Conservation (phyloP, 352 stramenopile genomes). For the Phytophthora ohioensis region DNA sequence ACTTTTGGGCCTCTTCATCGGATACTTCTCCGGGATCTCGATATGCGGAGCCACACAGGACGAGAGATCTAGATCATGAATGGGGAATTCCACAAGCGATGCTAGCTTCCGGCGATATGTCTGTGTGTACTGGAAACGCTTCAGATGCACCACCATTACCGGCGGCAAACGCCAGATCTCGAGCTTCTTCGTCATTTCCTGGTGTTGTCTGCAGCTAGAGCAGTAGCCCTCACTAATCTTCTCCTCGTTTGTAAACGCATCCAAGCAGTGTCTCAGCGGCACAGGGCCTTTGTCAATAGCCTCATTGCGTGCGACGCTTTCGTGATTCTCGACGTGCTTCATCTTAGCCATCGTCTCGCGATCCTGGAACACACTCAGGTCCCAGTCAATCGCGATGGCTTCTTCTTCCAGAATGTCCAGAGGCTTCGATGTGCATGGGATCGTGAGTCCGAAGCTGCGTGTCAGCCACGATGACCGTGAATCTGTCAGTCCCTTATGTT, state of each 20-base stretch:
- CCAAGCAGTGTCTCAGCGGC: conserved; percentile 79
- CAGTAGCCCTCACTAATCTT: conserved; percentile 96
- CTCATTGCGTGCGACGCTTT: conserved; percentile 86
- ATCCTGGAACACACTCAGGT: conserved; percentile 86
- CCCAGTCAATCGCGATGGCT: conserved; percentile 89
- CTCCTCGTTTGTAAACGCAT: conserved; percentile 88
- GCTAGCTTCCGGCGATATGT: conserved; percentile 89
- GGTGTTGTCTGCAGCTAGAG: conserved; percentile 95
- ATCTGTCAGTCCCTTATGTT: conserved; percentile 86
- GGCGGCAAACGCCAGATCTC: conserved; percentile 97
- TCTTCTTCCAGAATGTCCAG: conserved; percentile 89
- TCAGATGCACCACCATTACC: conserved; percentile 99
- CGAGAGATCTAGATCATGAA: conserved; percentile 95
- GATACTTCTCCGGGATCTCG: conserved; percentile 84
- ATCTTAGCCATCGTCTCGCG: conserved; percentile 85
- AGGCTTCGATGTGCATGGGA: conserved; percentile 78
- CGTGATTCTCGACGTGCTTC: conserved; percentile 85
- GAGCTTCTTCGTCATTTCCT: conserved; percentile 98
- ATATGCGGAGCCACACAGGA: conserved; percentile 88
- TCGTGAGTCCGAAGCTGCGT: conserved; percentile 82
- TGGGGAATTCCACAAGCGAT: conserved; percentile 96
- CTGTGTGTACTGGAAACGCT: conserved; percentile 98
- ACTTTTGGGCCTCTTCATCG: conserved; percentile 62
- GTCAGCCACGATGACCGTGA: conserved; percentile 81
- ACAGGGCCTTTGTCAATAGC: conserved; percentile 91